Percentiles rank a stretch among this genome's conserved stretches.
Conservation (phyloP, 2,329 filamentous ascomycete species). For the Cyclaneusma minus region DNA sequence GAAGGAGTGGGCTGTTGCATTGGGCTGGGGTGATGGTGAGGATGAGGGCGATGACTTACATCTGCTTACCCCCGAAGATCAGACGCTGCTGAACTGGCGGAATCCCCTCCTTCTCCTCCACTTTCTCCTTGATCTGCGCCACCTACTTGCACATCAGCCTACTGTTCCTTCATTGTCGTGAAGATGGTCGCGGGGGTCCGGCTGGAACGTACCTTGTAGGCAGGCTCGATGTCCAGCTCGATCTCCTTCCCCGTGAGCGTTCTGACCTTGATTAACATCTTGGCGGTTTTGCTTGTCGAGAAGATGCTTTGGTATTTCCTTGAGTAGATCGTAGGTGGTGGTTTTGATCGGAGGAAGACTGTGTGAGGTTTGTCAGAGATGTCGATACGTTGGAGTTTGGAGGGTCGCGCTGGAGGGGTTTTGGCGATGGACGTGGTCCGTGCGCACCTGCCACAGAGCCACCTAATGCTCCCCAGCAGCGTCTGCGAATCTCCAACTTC, state of each 20-base stretch:
- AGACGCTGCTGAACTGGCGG: constrained; percentile 91
- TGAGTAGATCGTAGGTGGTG: too few relatives aligned
- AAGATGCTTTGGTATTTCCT: too few relatives aligned
- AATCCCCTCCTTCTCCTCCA: constrained; percentile 98
- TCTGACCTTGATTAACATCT: constrained; percentile 52
- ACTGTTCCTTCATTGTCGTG: neutral
- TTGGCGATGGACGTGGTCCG: too few relatives aligned
- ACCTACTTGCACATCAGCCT: constrained; percentile 36
- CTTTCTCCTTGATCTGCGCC: constrained; percentile 92
- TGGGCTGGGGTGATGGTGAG: constrained; percentile 2
- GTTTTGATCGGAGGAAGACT: too few relatives aligned
- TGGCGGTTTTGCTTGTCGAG: neutral
- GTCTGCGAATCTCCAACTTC: too few relatives aligned
- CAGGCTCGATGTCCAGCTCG: constrained; percentile 88
- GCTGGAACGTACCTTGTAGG: constrained; percentile 67
- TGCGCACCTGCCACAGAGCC: too few relatives aligned
- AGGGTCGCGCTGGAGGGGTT: too few relatives aligned
- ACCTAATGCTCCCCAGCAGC: too few relatives aligned
- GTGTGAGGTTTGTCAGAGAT: too few relatives aligned
- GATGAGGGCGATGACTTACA: constrained; percentile 40
- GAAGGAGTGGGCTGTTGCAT: constrained; percentile 1
- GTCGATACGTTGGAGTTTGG: too few relatives aligned
- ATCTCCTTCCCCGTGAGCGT: constrained; percentile 98
- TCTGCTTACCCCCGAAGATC: constrained; percentile 96
- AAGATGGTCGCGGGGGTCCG: constrained; percentile 1